These are phyloP conservation scores for Saitoella complicata DNA, from an alignment of 805 yeast species.

Conservation along the genomic window DNA sequence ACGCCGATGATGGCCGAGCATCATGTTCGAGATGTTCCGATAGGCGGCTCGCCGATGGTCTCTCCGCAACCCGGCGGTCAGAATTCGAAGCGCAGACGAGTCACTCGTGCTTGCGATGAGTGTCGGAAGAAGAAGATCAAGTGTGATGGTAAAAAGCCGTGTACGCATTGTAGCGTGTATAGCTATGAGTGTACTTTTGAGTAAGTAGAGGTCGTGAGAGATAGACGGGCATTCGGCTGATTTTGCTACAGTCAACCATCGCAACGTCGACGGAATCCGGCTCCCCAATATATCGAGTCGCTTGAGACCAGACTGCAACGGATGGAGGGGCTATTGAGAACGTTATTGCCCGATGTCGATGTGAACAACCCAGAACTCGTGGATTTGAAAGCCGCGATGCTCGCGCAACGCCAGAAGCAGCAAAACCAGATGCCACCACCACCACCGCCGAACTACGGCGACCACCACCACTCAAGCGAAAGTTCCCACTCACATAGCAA, in stretches of 20 bases:
- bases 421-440: too few relatives aligned
- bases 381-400: too few relatives aligned
- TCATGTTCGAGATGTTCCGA: too few relatives aligned
- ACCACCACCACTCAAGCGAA: background rate
- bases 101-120: constrained; percentile 31
- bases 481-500: background rate
- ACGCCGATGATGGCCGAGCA: too few relatives aligned
- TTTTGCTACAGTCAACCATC: constrained; percentile 53
- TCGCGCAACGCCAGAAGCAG: too few relatives aligned
- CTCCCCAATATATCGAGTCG: constrained; percentile 18
- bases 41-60: too few relatives aligned
- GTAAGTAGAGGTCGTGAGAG: too few relatives aligned
- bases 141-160: constrained; percentile 23
- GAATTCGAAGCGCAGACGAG: constrained; percentile 21
- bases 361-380: constrained; percentile 20
- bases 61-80: too few relatives aligned
- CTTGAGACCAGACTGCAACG: constrained; percentile 23
- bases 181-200: too few relatives aligned
- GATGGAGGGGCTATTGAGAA: constrained; percentile 23
- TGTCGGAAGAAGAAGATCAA: constrained; percentile 29
- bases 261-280: constrained; percentile 29
- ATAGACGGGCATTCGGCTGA: too few relatives aligned
- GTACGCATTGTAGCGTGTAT: constrained; percentile 14
- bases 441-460: background rate
- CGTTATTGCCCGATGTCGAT: constrained; percentile 27